phyloP scores from a whole-genome alignment of 2,329 filamentous ascomycete species.

The Akanthomyces muscarius region DNA sequence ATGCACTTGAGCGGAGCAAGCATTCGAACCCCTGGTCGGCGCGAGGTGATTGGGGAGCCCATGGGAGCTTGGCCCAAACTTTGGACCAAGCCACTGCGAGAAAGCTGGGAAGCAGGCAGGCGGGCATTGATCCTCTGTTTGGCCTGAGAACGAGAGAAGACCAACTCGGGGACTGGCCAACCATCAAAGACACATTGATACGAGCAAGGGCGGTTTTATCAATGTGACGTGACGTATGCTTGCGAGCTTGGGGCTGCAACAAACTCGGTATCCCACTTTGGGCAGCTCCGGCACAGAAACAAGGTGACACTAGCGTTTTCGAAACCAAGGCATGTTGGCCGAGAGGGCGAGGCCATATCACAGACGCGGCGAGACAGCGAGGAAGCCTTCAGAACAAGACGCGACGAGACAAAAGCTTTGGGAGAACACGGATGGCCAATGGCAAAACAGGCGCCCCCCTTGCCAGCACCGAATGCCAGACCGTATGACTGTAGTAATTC shows the following conservation, averaged over 20 bases:
- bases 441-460: too few relatives aligned
- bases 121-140: neutral
- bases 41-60: neutral
- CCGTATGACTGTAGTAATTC: too few relatives aligned
- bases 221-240: neutral
- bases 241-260: neutral
- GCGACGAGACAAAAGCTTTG: neutral
- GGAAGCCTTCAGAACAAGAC: neutral
- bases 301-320: neutral
- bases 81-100: neutral
- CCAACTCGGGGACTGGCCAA: neutral
- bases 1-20: constrained; percentile 12
- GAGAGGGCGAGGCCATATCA: neutral
- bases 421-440: too few relatives aligned
- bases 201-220: neutral
- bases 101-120: neutral
- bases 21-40: neutral
- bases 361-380: neutral
- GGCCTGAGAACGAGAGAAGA: neutral
- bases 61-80: neutral
- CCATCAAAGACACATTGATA: neutral
- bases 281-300: neutral
- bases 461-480: too few relatives aligned
- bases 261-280: constrained; percentile 11
- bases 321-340: neutral